phyloP scores from a whole-genome alignment of 305 asterid species.

The Fraxinus nigra region DNA sequence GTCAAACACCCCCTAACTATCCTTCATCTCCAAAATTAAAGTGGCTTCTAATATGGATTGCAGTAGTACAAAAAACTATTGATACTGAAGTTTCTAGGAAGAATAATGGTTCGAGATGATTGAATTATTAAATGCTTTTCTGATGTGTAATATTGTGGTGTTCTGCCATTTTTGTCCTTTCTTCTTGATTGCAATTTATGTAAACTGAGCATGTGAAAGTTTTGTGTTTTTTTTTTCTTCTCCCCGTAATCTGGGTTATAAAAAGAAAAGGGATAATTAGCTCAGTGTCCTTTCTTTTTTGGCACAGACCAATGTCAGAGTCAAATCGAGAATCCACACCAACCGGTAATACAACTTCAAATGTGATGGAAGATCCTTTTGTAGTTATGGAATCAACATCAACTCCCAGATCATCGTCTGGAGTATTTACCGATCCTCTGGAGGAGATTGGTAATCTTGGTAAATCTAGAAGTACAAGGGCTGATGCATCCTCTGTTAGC shows the following conservation, averaged over 20 bases:
- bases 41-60: not conserved
- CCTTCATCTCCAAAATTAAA: not conserved
- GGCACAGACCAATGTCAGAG: conserved; percentile 63
- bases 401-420: conserved; percentile 41
- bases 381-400: conserved; percentile 59
- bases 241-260: not conserved
- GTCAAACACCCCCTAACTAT: not conserved
- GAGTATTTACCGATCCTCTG: conserved; percentile 56
- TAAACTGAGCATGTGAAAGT: not conserved
- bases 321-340: conserved; percentile 61
- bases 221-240: not conserved
- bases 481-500: too few species aligned
- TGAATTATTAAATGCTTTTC: not conserved
- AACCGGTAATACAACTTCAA: conserved; percentile 38
- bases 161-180: not conserved
- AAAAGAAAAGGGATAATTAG: conserved; percentile 13
- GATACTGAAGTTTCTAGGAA: not conserved
- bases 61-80: not conserved
- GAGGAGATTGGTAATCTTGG: conserved; percentile 46
- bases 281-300: conserved; percentile 20
- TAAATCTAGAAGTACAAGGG: too few species aligned
- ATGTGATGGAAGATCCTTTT: conserved; percentile 65
- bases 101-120: not conserved
- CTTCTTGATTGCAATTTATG: not conserved
- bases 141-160: not conserved